Evolutionary conservation across 176 grass and related monocot species (phyloP), one percentile per base, ranked within the genome.

Genomic region (Musa beccarii): DNA sequence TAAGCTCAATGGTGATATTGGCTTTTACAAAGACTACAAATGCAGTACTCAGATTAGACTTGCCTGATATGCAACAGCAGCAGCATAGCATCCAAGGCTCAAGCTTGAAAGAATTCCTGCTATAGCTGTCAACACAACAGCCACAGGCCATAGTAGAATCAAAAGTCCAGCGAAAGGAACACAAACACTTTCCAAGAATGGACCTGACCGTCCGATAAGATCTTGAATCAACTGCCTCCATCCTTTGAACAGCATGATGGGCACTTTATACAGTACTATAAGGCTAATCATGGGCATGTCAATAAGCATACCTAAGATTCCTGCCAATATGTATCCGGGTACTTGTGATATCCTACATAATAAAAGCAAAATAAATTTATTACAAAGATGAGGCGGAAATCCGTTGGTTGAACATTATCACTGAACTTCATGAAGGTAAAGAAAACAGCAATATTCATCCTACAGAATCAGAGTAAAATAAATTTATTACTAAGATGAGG

Each of bases 101-200:
- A 79, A 55, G 53, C 77, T 79, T 49, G 77, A 79, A 79, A 70
- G 17, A 79, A 79, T 79, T 22, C 77, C 77, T 23, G 77, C 53
- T 14, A 9, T 10, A 54, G 77, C 52, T 14, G 77, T 12, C 77
- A 79, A 57, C 16, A 0, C 65, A 59, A 79, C 77, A 57, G 77
- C 77, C 21, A 59, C 11, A 69, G 77, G 77, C 77, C 77, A 79
- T 17, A 79, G 52, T 57, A 79, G 57, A 49, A 79, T 79, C 17
- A 69, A 29, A 57, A 79, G 77, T 2, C 77, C 77, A 1, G 77
- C 65, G 69, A 79, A 79, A 0, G 77, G 77, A 79, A 79, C 66
- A 59, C 66, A 79, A 69, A 69, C 53, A 79, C 65, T 70, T 70
- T 79, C 77, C 66, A 79, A 55, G 29, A 79, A 79, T 69, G 77